Conservation (phyloP, 768 basidiomycete species). For the Suillus placidus region DNA sequence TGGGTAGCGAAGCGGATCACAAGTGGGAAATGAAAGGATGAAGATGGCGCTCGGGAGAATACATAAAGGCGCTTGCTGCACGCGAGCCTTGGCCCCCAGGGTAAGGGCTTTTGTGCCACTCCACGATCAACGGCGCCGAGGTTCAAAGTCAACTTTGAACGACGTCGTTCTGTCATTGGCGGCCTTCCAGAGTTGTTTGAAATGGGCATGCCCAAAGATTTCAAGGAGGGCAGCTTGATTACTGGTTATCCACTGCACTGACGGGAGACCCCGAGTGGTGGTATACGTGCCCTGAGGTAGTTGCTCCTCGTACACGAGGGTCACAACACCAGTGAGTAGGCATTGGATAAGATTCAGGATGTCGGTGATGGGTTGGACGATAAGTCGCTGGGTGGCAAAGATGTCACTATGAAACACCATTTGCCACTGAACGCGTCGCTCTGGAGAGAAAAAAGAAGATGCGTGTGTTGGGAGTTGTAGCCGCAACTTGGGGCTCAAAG, state of each 20-base stretch:
- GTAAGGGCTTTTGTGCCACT: conserved; percentile 16
- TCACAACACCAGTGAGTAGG: conserved; percentile 71
- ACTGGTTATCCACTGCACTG: conserved; percentile 73
- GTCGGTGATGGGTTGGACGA: conserved; percentile 69
- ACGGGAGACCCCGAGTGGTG: conserved; percentile 77
- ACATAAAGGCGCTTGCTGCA: conserved; percentile 14
- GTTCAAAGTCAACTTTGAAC: conserved; percentile 72
- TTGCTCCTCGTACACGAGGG: conserved; percentile 74
- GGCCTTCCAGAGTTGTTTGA: conserved; percentile 70
- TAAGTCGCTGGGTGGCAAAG: conserved; percentile 70
- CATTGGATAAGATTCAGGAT: conserved; percentile 71
- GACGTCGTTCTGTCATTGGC: conserved; percentile 71
- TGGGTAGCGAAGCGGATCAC: conserved; percentile 30
- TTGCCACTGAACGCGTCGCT: conserved; percentile 84
- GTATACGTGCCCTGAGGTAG: conserved; percentile 70
- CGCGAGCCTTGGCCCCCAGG: conserved; percentile 23
- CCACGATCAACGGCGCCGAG: conserved; percentile 38
- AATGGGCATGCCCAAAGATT: conserved; percentile 75
- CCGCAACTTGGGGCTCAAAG: conserved; percentile 72
- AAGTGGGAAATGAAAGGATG: conserved; percentile 22
- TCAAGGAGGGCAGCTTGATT: conserved; percentile 70
- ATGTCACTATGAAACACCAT: conserved; percentile 86
- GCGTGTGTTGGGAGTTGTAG: conserved; percentile 79
- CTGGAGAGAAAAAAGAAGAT: conserved; percentile 83
- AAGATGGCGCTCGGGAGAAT: conserved; percentile 15